Percentiles rank a stretch among this genome's conserved stretches.
Evolutionary conservation across 1,139 yeast genomes (phyloP).

Genomic region (Geotrichum bryndzae): DNA sequence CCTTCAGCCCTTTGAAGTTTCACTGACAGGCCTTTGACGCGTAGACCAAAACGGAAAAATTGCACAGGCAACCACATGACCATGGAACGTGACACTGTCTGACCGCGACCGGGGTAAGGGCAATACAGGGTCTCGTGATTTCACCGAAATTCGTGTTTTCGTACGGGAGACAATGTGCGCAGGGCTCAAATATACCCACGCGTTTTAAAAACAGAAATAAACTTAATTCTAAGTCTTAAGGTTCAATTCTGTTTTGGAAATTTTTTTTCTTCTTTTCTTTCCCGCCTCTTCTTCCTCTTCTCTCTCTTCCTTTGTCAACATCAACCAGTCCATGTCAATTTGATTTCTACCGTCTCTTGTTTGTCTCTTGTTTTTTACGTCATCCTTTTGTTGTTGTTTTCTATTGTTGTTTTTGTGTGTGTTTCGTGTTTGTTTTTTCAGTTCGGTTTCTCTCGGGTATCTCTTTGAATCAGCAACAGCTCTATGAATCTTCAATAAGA

Average conservation of each 20-base stretch:
- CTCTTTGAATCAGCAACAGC: not conserved
- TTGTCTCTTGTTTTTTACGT: not conserved
- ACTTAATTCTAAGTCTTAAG: not conserved
- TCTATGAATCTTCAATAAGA: not conserved
- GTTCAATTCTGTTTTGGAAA: not conserved
- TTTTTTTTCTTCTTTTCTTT: not conserved
- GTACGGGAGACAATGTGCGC: not conserved
- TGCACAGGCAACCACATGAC: not conserved
- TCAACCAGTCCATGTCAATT: not conserved
- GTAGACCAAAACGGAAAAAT: not conserved
- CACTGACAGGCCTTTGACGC: not conserved
- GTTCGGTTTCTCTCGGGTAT: conserved; percentile 1
- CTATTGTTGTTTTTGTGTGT: not conserved
- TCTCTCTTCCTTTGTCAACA: not conserved
- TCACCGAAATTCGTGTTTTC: not conserved
- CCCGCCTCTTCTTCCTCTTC: not conserved
- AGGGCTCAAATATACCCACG: not conserved
- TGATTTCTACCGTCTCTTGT: not conserved
- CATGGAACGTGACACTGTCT: not conserved
- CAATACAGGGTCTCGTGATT: not conserved
- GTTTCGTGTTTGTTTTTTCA: conserved; percentile 2
- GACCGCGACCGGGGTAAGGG: not conserved
- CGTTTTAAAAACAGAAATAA: not conserved
- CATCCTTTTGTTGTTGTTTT: not conserved
- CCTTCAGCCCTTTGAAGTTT: not conserved